Conservation (phyloP, 352 stramenopile genomes). For the Phytopythium helicoides region DNA sequence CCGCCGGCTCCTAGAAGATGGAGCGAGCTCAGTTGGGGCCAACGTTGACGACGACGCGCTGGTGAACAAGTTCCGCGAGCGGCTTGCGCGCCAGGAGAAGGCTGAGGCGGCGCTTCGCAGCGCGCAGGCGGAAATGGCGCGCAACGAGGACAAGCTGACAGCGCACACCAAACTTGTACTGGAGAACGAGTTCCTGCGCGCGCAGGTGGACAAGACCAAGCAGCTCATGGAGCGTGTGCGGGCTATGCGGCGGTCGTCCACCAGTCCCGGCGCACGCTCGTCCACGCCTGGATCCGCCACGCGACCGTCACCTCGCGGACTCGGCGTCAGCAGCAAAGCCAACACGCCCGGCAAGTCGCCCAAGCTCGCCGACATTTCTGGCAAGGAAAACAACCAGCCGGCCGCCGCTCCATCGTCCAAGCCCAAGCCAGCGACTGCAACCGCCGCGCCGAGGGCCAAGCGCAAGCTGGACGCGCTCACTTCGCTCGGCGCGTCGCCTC, state of each 20-base stretch:
- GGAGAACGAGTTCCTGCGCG: constrained; percentile 51
- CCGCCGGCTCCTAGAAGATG: constrained; percentile 24
- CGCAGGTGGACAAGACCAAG: constrained; percentile 62
- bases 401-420: background rate
- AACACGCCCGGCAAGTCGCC: constrained; percentile 8
- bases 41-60: constrained; percentile 17
- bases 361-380: constrained; percentile 4
- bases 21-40: constrained; percentile 1
- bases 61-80: constrained; percentile 31
- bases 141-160: constrained; percentile 37
- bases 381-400: constrained; percentile 3
- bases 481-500: too few species aligned
- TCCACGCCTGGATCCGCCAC: background rate
- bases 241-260: constrained; percentile 14
- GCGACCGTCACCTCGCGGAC: background rate
- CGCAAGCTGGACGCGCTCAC: background rate
- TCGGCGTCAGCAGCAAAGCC: background rate
- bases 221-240: constrained; percentile 63
- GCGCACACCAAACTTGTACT: constrained; percentile 36
- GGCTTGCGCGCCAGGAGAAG: constrained; percentile 25
- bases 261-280: background rate
- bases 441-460: constrained; percentile 22
- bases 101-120: constrained; percentile 19
- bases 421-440: constrained; percentile 7
- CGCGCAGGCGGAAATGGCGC: constrained; percentile 22